These are phyloP conservation scores for Quercus cerris DNA, from an alignment of 306 rosid genomes.

Conservation along the genomic window DNA sequence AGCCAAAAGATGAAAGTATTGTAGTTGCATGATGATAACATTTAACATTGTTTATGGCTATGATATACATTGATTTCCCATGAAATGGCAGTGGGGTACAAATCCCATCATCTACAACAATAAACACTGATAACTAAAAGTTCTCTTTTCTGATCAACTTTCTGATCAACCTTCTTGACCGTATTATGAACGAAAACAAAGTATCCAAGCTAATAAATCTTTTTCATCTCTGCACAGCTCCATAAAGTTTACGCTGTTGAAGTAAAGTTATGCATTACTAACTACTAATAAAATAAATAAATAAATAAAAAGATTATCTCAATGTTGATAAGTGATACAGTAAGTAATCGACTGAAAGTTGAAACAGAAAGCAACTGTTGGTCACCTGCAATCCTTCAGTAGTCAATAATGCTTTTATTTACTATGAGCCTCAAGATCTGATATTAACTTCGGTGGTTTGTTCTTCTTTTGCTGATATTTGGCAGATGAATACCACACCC, in stretches of 20 bases:
- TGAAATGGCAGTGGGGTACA: background rate
- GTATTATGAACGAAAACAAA: background rate
- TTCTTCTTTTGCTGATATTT: slow-evolving; percentile 74
- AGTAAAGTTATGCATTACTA: background rate
- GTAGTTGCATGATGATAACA: background rate
- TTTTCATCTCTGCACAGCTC: background rate
- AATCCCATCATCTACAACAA: background rate
- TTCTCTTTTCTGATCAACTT: background rate
- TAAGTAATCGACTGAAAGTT: background rate
- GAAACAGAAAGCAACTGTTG: slow-evolving; percentile 22
- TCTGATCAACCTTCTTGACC: background rate
- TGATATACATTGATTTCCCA: background rate
- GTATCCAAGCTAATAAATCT: background rate
- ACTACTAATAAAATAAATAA: background rate
- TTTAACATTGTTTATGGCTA: background rate
- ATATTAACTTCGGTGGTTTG: slow-evolving; percentile 42
- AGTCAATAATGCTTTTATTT: slow-evolving; percentile 40
- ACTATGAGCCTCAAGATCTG: slow-evolving; percentile 58
- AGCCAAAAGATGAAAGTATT: background rate
- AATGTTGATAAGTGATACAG: background rate
- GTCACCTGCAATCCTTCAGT: slow-evolving; percentile 9
- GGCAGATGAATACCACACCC: slow-evolving; percentile 90
- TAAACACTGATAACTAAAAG: background rate
- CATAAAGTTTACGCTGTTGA: background rate
- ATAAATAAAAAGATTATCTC: no score